Evolutionary conservation across 1,139 yeast species (phyloP), one percentile per base, ranked within the genome.

Genomic region (Kazachstania sp.): DNA sequence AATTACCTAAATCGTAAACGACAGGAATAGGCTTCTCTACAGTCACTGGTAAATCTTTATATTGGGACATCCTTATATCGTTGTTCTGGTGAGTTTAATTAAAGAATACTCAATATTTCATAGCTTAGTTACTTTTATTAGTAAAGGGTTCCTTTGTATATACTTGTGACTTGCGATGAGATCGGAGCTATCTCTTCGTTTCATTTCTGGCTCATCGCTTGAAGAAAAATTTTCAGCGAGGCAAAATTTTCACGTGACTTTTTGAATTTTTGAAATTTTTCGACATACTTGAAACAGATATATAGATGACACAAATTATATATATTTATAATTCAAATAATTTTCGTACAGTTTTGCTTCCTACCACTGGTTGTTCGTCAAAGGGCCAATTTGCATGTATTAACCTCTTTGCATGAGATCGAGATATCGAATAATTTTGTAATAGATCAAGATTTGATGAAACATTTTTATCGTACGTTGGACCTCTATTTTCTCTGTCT

Each of bases 1-100:
- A 73, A 65, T 87, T 85, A 41, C 97, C 97, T 54, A 88, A 71
- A 66, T 90, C 97, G 61, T 74, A 88, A 8, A 81, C 73, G 47
- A 84, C 90, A 40, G 96, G 95, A 52, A 88, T 86, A 23, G 84
- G 83, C 67, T 88, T 88, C 43, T 86, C 92, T 28, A 90, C 97
- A 29, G 88, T 82, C 28, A 86, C 90, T 11, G 95, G 84, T 63
- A 63, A 52, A 36, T 51, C 52, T 44, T 60, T 58, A 44, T 57
- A 59, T 39, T 63, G 58, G 28, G 57, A 51, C 61, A 57, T 56
- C 5, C 19, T 28, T 29, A 11, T 28, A 7, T 23, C n/a, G 29
- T 23, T 38, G 18, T 29, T 38, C n/a, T 26, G n/a, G 6, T 37
- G 19, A 11, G 19, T 6, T 23, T 23, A n/a, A 7, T 38, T 12